Conservation (phyloP, 139 green algal species). For the Chlorella sp. region DNA sequence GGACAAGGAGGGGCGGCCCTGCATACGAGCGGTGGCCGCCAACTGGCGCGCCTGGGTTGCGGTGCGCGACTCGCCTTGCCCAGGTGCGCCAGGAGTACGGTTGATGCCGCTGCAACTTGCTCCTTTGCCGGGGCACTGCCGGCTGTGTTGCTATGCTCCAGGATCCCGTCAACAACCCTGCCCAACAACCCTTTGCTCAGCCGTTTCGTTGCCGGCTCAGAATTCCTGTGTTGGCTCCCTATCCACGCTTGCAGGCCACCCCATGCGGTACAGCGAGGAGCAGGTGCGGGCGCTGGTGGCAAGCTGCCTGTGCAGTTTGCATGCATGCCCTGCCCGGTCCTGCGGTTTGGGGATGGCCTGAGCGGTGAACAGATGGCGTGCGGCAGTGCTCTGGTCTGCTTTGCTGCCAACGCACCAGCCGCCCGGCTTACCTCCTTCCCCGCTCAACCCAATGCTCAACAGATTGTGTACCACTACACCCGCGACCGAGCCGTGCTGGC, state of each 20-base stretch:
- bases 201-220: neutral
- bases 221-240: neutral
- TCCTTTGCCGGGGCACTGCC: too few species aligned
- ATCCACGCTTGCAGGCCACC: constrained; percentile 3
- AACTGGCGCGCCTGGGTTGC: constrained; percentile 33
- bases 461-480: constrained; percentile 56
- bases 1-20: neutral
- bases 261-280: constrained; percentile 28
- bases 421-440: neutral
- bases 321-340: too few species aligned
- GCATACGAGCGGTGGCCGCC: constrained; percentile 22
- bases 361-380: too few species aligned
- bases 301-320: too few species aligned
- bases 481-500: constrained; percentile 23
- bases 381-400: neutral
- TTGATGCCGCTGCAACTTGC: too few species aligned
- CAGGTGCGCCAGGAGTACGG: too few species aligned
- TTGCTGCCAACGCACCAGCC: neutral
- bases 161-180: too few species aligned
- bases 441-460: neutral
- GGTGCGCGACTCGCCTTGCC: constrained; percentile 26
- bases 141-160: too few species aligned
- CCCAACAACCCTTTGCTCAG: too few species aligned
- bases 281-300: neutral
- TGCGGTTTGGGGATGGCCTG: too few species aligned